Percentiles rank a stretch among this genome's conserved stretches.
phyloP scores from a whole-genome alignment of 371 early-diverging fungal species.

The Mortierella sp. region DNA sequence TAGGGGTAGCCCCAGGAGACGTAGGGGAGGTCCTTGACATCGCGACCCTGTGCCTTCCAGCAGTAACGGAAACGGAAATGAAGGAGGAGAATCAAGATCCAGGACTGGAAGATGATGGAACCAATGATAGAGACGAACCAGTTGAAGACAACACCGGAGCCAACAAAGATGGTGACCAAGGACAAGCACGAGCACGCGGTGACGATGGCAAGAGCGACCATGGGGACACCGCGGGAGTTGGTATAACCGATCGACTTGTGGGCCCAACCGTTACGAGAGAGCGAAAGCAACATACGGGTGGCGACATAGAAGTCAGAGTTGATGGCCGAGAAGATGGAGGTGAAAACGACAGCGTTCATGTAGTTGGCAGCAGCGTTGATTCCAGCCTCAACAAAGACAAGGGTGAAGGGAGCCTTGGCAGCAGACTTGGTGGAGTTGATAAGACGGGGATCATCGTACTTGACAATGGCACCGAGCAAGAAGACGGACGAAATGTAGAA shows the following conservation, averaged over 20 bases:
- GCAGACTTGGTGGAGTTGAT: constrained; percentile 50
- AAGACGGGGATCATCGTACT: constrained; percentile 67
- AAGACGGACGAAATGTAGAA: constrained; percentile 76
- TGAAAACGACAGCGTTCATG: constrained; percentile 70
- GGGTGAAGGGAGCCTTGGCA: constrained; percentile 72
- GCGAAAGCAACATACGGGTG: constrained; percentile 64
- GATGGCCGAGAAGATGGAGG: constrained; percentile 68
- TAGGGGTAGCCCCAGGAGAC: constrained; percentile 76
- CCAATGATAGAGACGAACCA: constrained; percentile 78
- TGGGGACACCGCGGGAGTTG: constrained; percentile 63
- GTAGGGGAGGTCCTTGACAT: constrained; percentile 78
- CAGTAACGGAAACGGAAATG: constrained; percentile 88
- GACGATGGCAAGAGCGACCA: constrained; percentile 62
- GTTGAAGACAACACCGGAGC: constrained; percentile 61
- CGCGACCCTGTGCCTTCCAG: constrained; percentile 74
- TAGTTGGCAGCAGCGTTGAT: constrained; percentile 60
- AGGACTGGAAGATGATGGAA: constrained; percentile 80
- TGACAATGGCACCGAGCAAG: constrained; percentile 74
- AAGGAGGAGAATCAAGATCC: constrained; percentile 79
- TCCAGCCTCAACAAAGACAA: constrained; percentile 72
- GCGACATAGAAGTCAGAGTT: constrained; percentile 71
- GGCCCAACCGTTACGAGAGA: constrained; percentile 65
- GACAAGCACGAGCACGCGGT: constrained; percentile 63
- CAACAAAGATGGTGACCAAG: constrained; percentile 60
- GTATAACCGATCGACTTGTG: constrained; percentile 59